Base-by-base conservation (phyloP, 495 filamentous ascomycete species). In the Daldinia bambusicola region DNA sequence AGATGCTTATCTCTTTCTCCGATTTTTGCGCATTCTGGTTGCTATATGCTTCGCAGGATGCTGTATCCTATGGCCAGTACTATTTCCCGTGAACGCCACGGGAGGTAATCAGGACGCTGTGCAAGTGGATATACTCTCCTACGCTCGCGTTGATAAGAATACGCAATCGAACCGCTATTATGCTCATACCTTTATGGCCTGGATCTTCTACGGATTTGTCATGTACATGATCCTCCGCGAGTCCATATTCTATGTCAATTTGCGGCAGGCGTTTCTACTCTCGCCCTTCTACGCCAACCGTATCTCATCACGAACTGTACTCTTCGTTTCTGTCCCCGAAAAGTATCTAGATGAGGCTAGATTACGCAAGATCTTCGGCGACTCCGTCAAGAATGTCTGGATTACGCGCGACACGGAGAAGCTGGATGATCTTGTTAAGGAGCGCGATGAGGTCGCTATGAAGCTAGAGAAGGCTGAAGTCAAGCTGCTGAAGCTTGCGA, bases 261-360 rank as follows among this genome's bases (percentile, higher is more conserved):
- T 98, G 64, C 93, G 95, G 71, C 96, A 99, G 83, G 95, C 96
- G 1, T 97, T 97, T 81, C 84, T 95, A 55, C 85, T 97, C 63
- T 94, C 93, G 40, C 95, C 94, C 14, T 83, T 92, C 31, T 95
- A 97, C 79, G 88, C 93, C 55, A 91, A 89, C 73, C 92, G 95
- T 71, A 90, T 98, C 66, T 98, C 96, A 2, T 96, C 95, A 3
- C 89, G 94, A 66, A 98, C 95, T 36, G 93, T 99, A 6, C 89
- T 99, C 13, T 97, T 97, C 79, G 90, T 92, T 30, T 91, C 92
- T 9, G 94, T 99, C 18, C 94, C 95, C 5, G 70, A 85, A 40
- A 80, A 88, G 6, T 96, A 94, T 69, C 83, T 95, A 37, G 85
- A 90, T 75, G 87, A 92, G 77, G 85, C 85, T 14, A 92, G 87